Percentiles rank a stretch among this genome's conserved stretches.
phyloP scores from a whole-genome alignment of 768 basidiomycete species.

The Ramaria sp. region DNA sequence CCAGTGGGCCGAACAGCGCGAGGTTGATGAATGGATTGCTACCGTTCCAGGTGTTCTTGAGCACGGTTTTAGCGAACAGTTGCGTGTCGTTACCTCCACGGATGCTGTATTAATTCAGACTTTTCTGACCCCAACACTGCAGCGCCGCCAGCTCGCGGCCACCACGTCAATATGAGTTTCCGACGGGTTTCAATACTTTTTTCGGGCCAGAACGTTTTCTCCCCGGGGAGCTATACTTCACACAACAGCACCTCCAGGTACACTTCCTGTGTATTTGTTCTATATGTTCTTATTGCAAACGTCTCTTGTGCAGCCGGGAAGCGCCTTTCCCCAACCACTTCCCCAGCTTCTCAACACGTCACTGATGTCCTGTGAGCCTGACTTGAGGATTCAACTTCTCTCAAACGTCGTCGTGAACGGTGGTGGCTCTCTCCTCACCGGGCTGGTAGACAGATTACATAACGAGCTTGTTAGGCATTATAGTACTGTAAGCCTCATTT shows the following conservation, averaged over 20 bases:
- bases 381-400: slow-evolving; percentile 81
- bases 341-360: slow-evolving; percentile 67
- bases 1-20: slow-evolving; percentile 63
- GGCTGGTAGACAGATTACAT: slow-evolving; percentile 74
- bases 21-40: slow-evolving; percentile 93
- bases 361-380: slow-evolving; percentile 79
- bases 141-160: slow-evolving; percentile 51
- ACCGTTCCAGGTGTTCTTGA: slow-evolving; percentile 78
- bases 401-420: slow-evolving; percentile 95
- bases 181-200: slow-evolving; percentile 79
- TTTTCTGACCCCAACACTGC: slow-evolving; percentile 3
- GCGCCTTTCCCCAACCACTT: slow-evolving; percentile 64
- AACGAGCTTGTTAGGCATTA: slow-evolving; percentile 41
- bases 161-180: slow-evolving; percentile 81
- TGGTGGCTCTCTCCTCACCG: slow-evolving; percentile 78
- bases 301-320: slow-evolving; percentile 32
- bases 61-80: slow-evolving; percentile 86
- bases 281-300: not conserved
- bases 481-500: not conserved
- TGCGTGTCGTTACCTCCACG: slow-evolving; percentile 16
- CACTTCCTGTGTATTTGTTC: slow-evolving; percentile 1
- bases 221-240: slow-evolving; percentile 86
- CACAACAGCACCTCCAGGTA: slow-evolving; percentile 23
- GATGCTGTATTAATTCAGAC: not conserved
- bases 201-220: slow-evolving; percentile 75